Base-by-base conservation (phyloP, 805 yeast genomes). In the Candida mattraensis region DNA sequence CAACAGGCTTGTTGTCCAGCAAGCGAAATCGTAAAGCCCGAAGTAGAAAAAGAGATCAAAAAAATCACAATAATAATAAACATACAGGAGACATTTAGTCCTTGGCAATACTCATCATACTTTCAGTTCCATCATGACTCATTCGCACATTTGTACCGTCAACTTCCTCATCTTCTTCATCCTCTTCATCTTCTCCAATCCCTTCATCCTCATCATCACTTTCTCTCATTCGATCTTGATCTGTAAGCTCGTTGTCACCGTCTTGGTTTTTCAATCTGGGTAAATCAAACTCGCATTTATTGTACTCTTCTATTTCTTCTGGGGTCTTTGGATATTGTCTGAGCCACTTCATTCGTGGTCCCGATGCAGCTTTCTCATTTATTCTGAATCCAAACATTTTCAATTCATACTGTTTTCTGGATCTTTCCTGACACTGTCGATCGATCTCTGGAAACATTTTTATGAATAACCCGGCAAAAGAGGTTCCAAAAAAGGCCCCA, bases 281-380 rank as follows among this genome's bases (percentile, higher is more conserved):
- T 15, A 78, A 56, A 25, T 65, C 70, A 49, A 74, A 81, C 56
- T 83, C 87, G 54, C 93, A 84, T 23, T 61, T 63, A 5, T 75
- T 70, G 46, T 68, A 78, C 52, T 86, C 94, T 33, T 65, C 70
- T 48, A 74, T 61, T 51, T 84, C 89, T 27, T 68, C 76, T 13
- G 64, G 70, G 3, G 78, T 72, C 28, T 66, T 64, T 3, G 98
- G 98, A 45, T 74, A 69, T 58, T 78, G 80, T 50, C 98, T 76
- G 44, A 91, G 70, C 99, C 99, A 93, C 52, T 74, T 75, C 98
- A 93, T 93, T 50, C 98, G 74, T n/a, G 94, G 89, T 0, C 99
- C 99, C 30, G 84, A 72, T 19, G 73, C 66, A 28, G 95, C 82
- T 36, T 65, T 55, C 56, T 86, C 91, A 51, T 83, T 77, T 18